Evolutionary conservation across 2,329 filamentous ascomycete genomes (phyloP), one percentile per base, ranked within the genome.

Genomic region (Niveomyces coronatus): DNA sequence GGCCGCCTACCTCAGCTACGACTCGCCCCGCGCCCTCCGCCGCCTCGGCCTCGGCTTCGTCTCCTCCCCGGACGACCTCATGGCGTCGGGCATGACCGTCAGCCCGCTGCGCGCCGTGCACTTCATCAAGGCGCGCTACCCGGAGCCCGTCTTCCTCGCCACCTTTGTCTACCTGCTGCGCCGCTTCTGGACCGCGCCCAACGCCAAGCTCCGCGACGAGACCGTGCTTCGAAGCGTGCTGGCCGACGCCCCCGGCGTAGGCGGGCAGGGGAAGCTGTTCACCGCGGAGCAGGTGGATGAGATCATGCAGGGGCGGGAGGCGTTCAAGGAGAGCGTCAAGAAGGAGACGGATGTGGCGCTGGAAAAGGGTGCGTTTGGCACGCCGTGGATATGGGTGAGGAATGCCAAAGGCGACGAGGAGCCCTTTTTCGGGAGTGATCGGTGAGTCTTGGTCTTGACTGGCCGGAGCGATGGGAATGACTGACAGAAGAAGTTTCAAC

Each of bases 381-480:
- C 76, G 35, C 85, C 85, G 2, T 89, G 84, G 83, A 65, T 84
- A 43, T 79, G 76, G 70, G 82, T 78, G 3, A 68, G 64, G 14
- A 75, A 81, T 48, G 54, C 52, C 2, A 55, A 69, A 44, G 79
- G 79, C 0, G 56, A 67, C 40, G 67, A 67, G 34, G 77, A 83
- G 60, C 74, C 79, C 0, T 85, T 87, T 54, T 88, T 88, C 57
- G 83, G 83, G 3, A 86, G 81, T 58, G 83, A 88, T 59, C 64
- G 76, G 73, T 62, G 40, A 69, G 53, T 43, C 58, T 58, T 35
- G 6, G 36, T 22, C 8, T 11, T 16, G 38, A 14, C 14, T 5
- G 13, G 6, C 13, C 9, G 13, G 9, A 5, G 31, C 13, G 9
- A n/a, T 10, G 9, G 11, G 8, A 16, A 8, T 22, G 16, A 7